Evolutionary conservation across 2,329 filamentous ascomycete genomes (phyloP).

Genomic region (Thyridium curvatum): DNA sequence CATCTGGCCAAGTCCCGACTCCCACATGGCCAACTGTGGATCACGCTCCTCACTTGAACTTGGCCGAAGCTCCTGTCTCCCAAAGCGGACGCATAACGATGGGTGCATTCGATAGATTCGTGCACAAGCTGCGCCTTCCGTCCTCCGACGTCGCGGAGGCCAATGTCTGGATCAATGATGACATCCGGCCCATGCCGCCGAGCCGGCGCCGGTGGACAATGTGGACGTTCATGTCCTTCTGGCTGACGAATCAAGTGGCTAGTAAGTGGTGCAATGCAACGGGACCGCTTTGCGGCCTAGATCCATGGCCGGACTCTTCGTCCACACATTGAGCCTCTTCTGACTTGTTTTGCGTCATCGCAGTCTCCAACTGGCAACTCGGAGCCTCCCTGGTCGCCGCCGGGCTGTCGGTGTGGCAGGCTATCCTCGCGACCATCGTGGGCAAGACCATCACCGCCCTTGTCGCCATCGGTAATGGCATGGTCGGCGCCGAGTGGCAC

Average conservation of each 20-base stretch:
- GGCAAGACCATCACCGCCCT: conserved; percentile 28
- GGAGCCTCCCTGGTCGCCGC: conserved; percentile 6
- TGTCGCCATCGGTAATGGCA: conserved; percentile 27
- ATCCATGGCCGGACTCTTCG: too few relatives aligned
- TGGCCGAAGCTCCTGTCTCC: too few relatives aligned
- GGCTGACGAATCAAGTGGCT: conserved; percentile 1
- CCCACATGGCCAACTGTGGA: too few relatives aligned
- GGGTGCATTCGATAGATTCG: not conserved
- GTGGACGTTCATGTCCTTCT: conserved; percentile 1
- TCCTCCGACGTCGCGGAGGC: not conserved
- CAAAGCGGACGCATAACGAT: too few relatives aligned
- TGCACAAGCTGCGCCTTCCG: conserved; percentile 1
- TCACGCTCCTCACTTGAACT: too few relatives aligned
- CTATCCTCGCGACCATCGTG: conserved; percentile 17
- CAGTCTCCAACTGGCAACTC: conserved; percentile 2
- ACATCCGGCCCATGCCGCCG: conserved; percentile 11
- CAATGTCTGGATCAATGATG: conserved; percentile 10
- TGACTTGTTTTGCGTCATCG: too few relatives aligned
- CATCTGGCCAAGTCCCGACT: too few relatives aligned
- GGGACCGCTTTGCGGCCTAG: too few relatives aligned
- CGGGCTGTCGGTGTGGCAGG: conserved; percentile 8
- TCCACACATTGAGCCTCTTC: too few relatives aligned
- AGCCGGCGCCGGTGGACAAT: conserved; percentile 5
- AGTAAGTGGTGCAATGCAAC: not conserved
- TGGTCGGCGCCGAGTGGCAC: conserved; percentile 31